Conservation (phyloP, 805 yeast genomes). For the Yamadazyma paraphyllophila region DNA sequence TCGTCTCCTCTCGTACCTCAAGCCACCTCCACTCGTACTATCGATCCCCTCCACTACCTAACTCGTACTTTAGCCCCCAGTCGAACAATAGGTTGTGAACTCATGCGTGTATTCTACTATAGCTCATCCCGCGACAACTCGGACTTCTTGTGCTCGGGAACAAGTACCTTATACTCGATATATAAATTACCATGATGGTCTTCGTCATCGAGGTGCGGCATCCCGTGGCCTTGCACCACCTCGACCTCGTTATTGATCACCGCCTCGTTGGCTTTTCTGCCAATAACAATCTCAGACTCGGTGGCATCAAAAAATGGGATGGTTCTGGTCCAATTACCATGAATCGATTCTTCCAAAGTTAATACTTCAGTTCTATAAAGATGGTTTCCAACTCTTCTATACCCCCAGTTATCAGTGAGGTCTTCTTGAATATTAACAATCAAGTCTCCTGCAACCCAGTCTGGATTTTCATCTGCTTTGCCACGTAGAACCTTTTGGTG, state of each 20-base stretch:
- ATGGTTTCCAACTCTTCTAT: constrained; percentile 71
- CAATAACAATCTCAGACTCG: constrained; percentile 43
- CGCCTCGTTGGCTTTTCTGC: constrained; percentile 50
- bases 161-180: constrained; percentile 48
- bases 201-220: constrained; percentile 61
- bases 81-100: too few relatives aligned
- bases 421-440: constrained; percentile 60
- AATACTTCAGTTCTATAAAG: constrained; percentile 81
- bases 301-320: constrained; percentile 66
- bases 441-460: constrained; percentile 78
- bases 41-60: too few relatives aligned
- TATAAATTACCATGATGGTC: constrained; percentile 43
- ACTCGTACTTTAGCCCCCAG: too few relatives aligned
- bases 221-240: constrained; percentile 69
- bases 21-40: too few relatives aligned
- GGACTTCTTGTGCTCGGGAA: constrained; percentile 17
- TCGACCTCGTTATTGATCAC: constrained; percentile 73
- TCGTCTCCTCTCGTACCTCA: too few relatives aligned
- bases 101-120: not conserved
- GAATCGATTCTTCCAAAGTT: constrained; percentile 64
- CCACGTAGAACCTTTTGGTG: constrained; percentile 60
- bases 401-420: constrained; percentile 66
- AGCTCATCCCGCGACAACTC: not conserved
- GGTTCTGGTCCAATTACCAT: constrained; percentile 78
- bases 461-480: constrained; percentile 84